Evolutionary conservation across 768 basidiomycete genomes (phyloP), one percentile per base, ranked within the genome.

Genomic region (Symmetrospora coprosmae): DNA sequence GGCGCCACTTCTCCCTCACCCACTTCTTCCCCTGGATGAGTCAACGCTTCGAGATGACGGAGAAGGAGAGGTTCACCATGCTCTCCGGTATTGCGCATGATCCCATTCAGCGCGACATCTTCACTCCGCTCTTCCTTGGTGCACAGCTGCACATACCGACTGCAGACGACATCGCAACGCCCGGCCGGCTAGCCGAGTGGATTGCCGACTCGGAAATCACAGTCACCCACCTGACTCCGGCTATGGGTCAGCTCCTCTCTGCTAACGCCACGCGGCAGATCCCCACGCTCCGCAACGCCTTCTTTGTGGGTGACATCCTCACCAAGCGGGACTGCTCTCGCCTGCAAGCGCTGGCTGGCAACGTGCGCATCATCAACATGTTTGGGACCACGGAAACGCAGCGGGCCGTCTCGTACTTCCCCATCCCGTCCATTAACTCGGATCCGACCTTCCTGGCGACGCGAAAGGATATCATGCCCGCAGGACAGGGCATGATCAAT

Each of bases 11-110:
- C 73, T 88, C 86, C 66, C 75, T 99, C 65, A 99, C 94, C 0
- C 94, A 97, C 71, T 99, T 97, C 79, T 97, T 97, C 80, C 91
- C 91, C 1, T 99, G 94, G 94, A 97, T 99, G 94, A 84, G 85
- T 21, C 75, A 87, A 70, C 75, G 82, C 30, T 99, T 97, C 70
- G 82, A 79, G 1, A 74, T 99, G 47, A 75, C 77, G 35, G 76
- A 82, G 60, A 73, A 77, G 30, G 87, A 86, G 64, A 87, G 82
- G 72, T 99, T 94, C 69, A 97, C 94, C 0, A 97, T 99, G 94
- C 79, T 99, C 30, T 91, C 88, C 67, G 94, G 94, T 19, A 99
- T 99, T 55, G 94, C 94, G 13, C 94, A 99, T 69, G 94, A 99
- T 73, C 94, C 94, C 9, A 94, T 99, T 66, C 94, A 99, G 71